Percentiles rank a stretch among this genome's conserved stretches.
phyloP scores from a whole-genome alignment of 1,284 basidiomycete species.

The Hymenochaete sp. region DNA sequence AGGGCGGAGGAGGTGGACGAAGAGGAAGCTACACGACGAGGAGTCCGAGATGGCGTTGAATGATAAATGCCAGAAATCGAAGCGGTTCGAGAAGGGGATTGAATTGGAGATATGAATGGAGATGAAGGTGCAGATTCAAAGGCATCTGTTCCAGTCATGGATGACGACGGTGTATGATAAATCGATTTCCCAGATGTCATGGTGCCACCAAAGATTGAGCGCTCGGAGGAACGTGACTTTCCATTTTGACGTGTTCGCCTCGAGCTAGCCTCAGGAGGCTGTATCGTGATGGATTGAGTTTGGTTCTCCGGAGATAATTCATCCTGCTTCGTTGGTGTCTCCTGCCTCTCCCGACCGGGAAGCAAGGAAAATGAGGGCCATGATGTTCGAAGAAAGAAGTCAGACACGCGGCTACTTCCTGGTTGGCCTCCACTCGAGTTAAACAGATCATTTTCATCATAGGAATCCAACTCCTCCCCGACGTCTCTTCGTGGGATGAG shows the following conservation, averaged over 20 bases:
- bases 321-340: background rate
- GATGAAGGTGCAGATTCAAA: constrained; percentile 50
- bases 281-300: constrained; percentile 11
- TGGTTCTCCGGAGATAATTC: constrained; percentile 5
- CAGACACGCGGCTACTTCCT: constrained; percentile 5
- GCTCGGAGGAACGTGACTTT: constrained; percentile 36
- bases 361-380: background rate
- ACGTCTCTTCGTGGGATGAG: constrained; percentile 37
- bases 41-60: constrained; percentile 20
- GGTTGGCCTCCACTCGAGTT: background rate
- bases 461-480: background rate
- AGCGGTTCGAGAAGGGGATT: constrained; percentile 22
- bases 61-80: constrained; percentile 21
- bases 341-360: background rate
- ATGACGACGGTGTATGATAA: constrained; percentile 69
- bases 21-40: constrained; percentile 34
- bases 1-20: constrained; percentile 40
- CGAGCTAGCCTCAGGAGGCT: background rate
- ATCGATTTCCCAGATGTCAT: constrained; percentile 48
- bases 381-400: constrained; percentile 10
- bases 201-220: constrained; percentile 34
- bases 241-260: constrained; percentile 21
- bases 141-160: constrained; percentile 45
- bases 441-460: constrained; percentile 9
- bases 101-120: constrained; percentile 35